Percentiles rank a stretch among this genome's conserved stretches.
phyloP scores from a whole-genome alignment of 306 rosid genomes.

The Oemleria cerasiformis region DNA sequence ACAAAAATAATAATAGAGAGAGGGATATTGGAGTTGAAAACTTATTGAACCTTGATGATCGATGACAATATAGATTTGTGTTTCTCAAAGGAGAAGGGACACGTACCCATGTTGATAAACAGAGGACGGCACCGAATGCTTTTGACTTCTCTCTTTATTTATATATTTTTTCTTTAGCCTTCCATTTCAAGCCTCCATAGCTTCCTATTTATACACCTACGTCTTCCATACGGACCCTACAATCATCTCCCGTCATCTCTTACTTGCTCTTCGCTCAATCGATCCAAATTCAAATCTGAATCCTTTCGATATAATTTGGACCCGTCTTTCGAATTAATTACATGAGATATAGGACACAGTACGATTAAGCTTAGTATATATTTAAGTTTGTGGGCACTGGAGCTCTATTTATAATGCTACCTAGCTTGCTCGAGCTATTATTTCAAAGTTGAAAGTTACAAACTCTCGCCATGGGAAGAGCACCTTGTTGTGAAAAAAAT shows the following conservation, averaged over 20 bases:
- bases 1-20: background rate
- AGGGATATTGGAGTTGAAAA: constrained; percentile 11
- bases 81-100: constrained; percentile 40
- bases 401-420: background rate
- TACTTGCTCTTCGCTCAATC: background rate
- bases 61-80: constrained; percentile 1
- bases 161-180: background rate
- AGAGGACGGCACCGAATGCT: constrained; percentile 82
- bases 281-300: no score
- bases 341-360: background rate
- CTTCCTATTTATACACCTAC: constrained; percentile 54
- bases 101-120: constrained; percentile 47
- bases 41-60: background rate
- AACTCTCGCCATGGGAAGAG: constrained; percentile 63
- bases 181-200: background rate
- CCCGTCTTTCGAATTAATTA: background rate
- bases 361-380: background rate
- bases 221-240: constrained; percentile 45
- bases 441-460: background rate
- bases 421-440: background rate
- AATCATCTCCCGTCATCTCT: constrained; percentile 1
- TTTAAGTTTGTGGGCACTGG: background rate
- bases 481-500: constrained; percentile 89
- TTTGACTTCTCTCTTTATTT: constrained; percentile 45
- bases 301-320: background rate